Base-by-base conservation (phyloP, 192 early-diverging fungal genomes). In the Coemansia sp. region DNA sequence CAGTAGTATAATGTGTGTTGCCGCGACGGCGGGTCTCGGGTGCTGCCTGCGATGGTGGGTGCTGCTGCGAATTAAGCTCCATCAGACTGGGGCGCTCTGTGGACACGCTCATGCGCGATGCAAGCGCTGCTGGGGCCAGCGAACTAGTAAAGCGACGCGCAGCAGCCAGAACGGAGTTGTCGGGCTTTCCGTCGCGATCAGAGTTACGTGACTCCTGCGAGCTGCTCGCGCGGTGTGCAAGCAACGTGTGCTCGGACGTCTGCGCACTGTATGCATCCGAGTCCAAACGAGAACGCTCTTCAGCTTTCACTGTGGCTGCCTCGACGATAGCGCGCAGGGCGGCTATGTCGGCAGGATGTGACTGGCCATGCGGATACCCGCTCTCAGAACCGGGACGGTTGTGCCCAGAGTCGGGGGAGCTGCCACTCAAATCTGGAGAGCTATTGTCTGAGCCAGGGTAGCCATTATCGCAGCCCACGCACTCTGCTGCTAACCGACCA, bases 41-140 rank as follows among this genome's bases (percentile, higher is more conserved):
- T 38, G 25, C 18, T 7, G 50, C n/a, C 50, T 26, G 50, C 48
- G 48, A 19, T 49, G 60, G 28, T 24, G 49, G 10, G 34, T 38
- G 34, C 34, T 38, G 34, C 34, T 38, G 34, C 8, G 34, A 38
- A 8, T 26, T 54, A 9, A 81, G 52, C 63, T 81, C 78, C 72
- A 72, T 28, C 27, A 75, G n/a, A 48, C 64, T 81, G 19, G 78
- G 78, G 24, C 78, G 72, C 65, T 81, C 78, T 0, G 78, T 75
- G 49, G 78, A 81, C 55, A 81, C 73, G 69, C 78, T 81, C 72
- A 71, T 67, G 7, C 78, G 64, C 65, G 71, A 41, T 10, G 48
- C 58, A 52, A 69, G 19, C 22, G 56, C 65, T 0, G 65, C 56
- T 2, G 71, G 48, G 4, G 68, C 66, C 49, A 81, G 38, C 19